phyloP scores from a whole-genome alignment of 1,284 basidiomycete species.

The Naganishia cerealis region DNA sequence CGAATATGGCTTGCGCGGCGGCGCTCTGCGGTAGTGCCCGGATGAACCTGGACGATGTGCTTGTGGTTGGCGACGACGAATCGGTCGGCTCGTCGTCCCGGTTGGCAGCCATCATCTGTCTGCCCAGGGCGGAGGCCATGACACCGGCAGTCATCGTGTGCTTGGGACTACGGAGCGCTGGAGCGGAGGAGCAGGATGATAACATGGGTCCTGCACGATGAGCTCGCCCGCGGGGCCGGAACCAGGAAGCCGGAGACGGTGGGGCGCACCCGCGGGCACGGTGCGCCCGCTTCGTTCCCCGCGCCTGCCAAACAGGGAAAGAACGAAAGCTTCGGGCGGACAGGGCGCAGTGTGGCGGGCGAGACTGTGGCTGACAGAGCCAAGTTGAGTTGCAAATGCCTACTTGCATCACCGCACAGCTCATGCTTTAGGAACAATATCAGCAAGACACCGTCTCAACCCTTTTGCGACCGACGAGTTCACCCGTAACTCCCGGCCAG shows the following conservation, averaged over 20 bases:
- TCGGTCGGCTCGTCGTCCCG: neutral
- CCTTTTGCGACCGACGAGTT: no score
- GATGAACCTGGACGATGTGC: slow-evolving; percentile 6
- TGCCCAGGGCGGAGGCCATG: slow-evolving; percentile 16
- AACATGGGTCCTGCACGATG: neutral
- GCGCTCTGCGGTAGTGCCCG: slow-evolving; percentile 15
- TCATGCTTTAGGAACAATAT: no score
- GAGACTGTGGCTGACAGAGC: no score
- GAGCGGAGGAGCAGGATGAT: neutral
- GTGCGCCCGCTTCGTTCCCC: neutral
- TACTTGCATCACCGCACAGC: no score
- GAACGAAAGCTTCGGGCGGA: neutral
- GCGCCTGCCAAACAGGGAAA: neutral
- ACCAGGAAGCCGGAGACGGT: neutral
- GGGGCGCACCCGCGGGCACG: neutral
- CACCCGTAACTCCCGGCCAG: no score
- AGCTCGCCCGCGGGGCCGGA: neutral
- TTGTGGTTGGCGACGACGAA: neutral
- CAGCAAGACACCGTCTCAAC: no score
- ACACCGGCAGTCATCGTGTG: neutral
- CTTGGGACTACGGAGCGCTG: no score
- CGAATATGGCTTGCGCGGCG: slow-evolving; percentile 25
- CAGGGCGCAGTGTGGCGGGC: no score
- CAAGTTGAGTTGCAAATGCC: no score
- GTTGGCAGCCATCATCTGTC: slow-evolving; percentile 1